These are phyloP conservation scores for carrot (Daucus carota) DNA, from an alignment of 129 eudicot genomes.

Conservation along the genomic window DNA sequence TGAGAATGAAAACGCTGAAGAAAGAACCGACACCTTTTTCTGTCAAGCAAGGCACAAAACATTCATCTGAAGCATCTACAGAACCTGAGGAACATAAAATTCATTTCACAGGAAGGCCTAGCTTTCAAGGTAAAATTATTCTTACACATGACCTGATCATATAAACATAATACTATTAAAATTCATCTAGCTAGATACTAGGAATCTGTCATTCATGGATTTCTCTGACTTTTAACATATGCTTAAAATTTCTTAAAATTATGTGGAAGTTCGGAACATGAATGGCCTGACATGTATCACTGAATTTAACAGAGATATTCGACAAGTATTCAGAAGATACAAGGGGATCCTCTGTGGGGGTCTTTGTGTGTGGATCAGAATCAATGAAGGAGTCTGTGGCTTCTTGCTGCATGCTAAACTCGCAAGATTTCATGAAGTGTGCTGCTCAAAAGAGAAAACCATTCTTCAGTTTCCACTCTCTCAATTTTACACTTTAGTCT, in stretches of 20 bases:
- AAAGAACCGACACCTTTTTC: slow-evolving; percentile 19
- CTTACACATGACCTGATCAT: not conserved
- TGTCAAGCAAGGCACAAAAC: slow-evolving; percentile 27
- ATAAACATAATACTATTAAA: not conserved
- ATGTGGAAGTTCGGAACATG: not conserved
- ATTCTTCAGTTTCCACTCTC: slow-evolving; percentile 60
- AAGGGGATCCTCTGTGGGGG: slow-evolving; percentile 54
- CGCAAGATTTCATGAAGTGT: slow-evolving; percentile 22
- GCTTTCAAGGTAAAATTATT: slow-evolving; percentile 46
- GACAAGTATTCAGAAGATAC: slow-evolving; percentile 34
- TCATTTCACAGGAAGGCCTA: slow-evolving; percentile 69
- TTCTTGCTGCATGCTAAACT: slow-evolving; percentile 37
- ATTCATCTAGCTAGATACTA: not conserved
- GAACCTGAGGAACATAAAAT: slow-evolving; percentile 52
- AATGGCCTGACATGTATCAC: slow-evolving; percentile 9
- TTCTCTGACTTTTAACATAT: not conserved
- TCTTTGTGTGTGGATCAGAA: slow-evolving; percentile 81
- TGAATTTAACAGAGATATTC: slow-evolving; percentile 42
- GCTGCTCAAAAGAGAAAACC: slow-evolving; percentile 30
- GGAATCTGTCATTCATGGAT: not conserved
- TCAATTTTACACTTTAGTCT: slow-evolving; percentile 54
- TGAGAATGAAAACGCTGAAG: slow-evolving; percentile 37
- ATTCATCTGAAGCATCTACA: slow-evolving; percentile 24
- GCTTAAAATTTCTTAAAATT: not conserved
- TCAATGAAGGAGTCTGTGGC: slow-evolving; percentile 76